phyloP scores from a whole-genome alignment of 169 alveolate species.

The Plasmodium blacklocki region DNA sequence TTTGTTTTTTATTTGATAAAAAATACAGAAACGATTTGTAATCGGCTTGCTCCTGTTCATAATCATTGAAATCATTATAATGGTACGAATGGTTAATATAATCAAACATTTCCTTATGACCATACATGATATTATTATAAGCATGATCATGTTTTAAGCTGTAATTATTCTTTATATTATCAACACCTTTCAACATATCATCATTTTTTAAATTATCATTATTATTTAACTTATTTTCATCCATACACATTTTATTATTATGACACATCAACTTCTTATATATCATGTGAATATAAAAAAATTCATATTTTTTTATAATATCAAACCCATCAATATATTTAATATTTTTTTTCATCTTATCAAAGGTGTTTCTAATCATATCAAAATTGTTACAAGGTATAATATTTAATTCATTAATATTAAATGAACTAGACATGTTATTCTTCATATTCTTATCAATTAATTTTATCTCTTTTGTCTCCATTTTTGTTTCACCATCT shows the following conservation, averaged over 20 bases:
- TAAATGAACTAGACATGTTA: not conserved
- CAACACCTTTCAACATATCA: not conserved
- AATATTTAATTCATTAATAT: not conserved
- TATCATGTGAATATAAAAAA: constrained; percentile 38
- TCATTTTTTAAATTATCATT: too few relatives aligned
- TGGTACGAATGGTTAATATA: too few relatives aligned
- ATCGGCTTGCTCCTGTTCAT: not conserved
- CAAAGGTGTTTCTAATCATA: not conserved
- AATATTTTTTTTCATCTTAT: not conserved
- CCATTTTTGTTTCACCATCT: too few relatives aligned
- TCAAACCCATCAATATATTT: not conserved
- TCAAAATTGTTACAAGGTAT: constrained; percentile 7
- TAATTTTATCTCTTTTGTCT: too few relatives aligned
- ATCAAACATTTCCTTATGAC: too few relatives aligned
- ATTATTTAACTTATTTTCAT: too few relatives aligned
- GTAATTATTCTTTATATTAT: not conserved
- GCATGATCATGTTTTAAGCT: too few relatives aligned
- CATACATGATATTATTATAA: too few relatives aligned
- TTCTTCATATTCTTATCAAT: not conserved
- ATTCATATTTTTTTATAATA: constrained; percentile 24
- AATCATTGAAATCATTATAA: not conserved
- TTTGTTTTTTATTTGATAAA: not conserved
- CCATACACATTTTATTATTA: too few relatives aligned
- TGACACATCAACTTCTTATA: not conserved
- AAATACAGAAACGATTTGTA: constrained; percentile 31